Conservation (phyloP, 2,329 filamentous ascomycete genomes). For the Penicillium sp. region DNA sequence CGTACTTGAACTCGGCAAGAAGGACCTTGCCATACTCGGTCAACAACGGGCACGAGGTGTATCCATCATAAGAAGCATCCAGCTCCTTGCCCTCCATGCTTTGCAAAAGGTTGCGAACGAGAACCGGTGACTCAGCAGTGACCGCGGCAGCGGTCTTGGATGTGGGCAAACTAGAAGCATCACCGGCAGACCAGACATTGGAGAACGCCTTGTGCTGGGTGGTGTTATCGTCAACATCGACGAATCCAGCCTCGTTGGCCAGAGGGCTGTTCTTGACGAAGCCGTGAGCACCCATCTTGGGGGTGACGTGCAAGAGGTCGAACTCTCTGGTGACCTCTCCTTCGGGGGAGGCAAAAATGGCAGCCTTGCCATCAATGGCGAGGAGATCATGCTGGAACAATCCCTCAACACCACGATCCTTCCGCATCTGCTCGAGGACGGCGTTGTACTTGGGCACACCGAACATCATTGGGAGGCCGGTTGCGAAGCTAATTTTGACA, state of each 20-base stretch:
- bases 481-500: slow-evolving; percentile 56
- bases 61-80: slow-evolving; percentile 52
- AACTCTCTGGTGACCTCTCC: slow-evolving; percentile 51
- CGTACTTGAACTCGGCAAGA: slow-evolving; percentile 65
- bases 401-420: slow-evolving; percentile 56
- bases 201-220: slow-evolving; percentile 53
- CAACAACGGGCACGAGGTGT: slow-evolving; percentile 55
- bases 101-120: slow-evolving; percentile 51
- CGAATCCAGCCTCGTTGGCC: slow-evolving; percentile 56
- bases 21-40: slow-evolving; percentile 62
- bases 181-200: slow-evolving; percentile 60
- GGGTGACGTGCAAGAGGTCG: slow-evolving; percentile 57
- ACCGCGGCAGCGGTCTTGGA: slow-evolving; percentile 57
- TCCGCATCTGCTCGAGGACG: slow-evolving; percentile 53
- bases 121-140: slow-evolving; percentile 51
- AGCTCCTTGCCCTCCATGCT: slow-evolving; percentile 48
- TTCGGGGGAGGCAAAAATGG: slow-evolving; percentile 49
- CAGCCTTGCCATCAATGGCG: slow-evolving; percentile 53
- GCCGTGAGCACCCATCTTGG: slow-evolving; percentile 58
- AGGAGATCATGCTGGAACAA: slow-evolving; percentile 59
- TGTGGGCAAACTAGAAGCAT: slow-evolving; percentile 59
- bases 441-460: slow-evolving; percentile 60
- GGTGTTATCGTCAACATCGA: slow-evolving; percentile 57
- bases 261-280: slow-evolving; percentile 55
- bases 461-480: slow-evolving; percentile 57